phyloP scores from a whole-genome alignment of 257 asterid genomes.

The Capsicum pubescens region DNA sequence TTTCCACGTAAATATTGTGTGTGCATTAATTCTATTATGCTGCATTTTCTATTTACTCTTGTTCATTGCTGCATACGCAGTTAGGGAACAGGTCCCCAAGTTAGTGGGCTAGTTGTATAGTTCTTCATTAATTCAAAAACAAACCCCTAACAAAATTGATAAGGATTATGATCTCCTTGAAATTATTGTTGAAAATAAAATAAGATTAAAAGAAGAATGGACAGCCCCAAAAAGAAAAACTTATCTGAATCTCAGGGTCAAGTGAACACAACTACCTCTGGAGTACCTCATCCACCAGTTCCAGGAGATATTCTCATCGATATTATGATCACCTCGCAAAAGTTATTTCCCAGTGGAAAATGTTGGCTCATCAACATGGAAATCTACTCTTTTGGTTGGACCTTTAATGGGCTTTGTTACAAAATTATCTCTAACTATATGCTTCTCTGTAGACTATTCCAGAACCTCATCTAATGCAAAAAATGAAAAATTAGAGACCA shows the following conservation, averaged over 20 bases:
- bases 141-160: too few species aligned
- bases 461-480: not conserved
- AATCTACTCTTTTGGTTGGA: constrained; percentile 54
- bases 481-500: not conserved
- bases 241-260: not conserved
- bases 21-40: too few species aligned
- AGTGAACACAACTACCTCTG: too few species aligned
- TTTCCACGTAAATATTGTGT: too few species aligned
- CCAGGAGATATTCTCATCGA: constrained; percentile 55
- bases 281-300: not conserved
- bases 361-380: constrained; percentile 56
- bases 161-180: too few species aligned
- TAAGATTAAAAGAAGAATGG: too few species aligned
- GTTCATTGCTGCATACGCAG: too few species aligned
- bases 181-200: too few species aligned
- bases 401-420: constrained; percentile 39
- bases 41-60: too few species aligned
- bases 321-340: constrained; percentile 50
- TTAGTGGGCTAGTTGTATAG: too few species aligned
- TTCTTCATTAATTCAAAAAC: too few species aligned
- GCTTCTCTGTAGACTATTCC: constrained; percentile 43
- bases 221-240: not conserved
- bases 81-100: too few species aligned
- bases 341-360: constrained; percentile 86
- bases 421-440: constrained; percentile 42